These are phyloP conservation scores for Cordyceps cateniannulata DNA, from an alignment of 2,329 filamentous ascomycete genomes.

Conservation along the genomic window DNA sequence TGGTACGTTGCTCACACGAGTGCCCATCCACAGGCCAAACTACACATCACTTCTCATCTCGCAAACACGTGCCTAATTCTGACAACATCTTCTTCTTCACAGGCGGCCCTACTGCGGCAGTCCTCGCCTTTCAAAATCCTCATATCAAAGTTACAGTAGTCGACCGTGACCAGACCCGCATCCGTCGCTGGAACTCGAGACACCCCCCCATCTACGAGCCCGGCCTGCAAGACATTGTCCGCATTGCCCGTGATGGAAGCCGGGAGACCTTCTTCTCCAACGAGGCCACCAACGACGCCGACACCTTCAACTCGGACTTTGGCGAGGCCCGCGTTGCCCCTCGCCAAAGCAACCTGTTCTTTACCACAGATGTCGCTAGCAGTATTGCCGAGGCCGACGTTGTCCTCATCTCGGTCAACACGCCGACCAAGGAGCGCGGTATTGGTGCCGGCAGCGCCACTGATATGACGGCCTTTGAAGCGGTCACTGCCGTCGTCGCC, in stretches of 20 bases:
- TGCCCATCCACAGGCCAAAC: not conserved
- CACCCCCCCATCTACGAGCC: slow-evolving; percentile 73
- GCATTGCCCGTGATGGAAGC: slow-evolving; percentile 54
- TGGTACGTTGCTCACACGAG: slow-evolving; percentile 41
- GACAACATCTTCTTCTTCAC: not conserved
- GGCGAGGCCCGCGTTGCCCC: slow-evolving; percentile 30
- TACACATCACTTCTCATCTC: not conserved
- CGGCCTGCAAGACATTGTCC: slow-evolving; percentile 61
- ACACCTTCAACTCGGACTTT: slow-evolving; percentile 24
- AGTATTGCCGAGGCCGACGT: slow-evolving; percentile 63
- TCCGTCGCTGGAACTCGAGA: slow-evolving; percentile 66
- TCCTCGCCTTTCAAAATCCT: slow-evolving; percentile 69
- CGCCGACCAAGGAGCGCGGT: slow-evolving; percentile 67
- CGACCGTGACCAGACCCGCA: slow-evolving; percentile 59
- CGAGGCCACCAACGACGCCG: slow-evolving; percentile 26
- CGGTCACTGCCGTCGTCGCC: slow-evolving; percentile 61
- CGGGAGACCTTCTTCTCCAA: slow-evolving; percentile 37
- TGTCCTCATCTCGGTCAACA: slow-evolving; percentile 72
- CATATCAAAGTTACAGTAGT: slow-evolving; percentile 67
- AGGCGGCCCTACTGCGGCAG: slow-evolving; percentile 70
- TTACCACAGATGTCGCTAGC: slow-evolving; percentile 59
- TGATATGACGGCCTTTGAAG: slow-evolving; percentile 67
- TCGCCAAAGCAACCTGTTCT: slow-evolving; percentile 61
- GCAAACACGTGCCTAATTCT: not conserved
- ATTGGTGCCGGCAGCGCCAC: slow-evolving; percentile 64